phyloP scores from a whole-genome alignment of 768 basidiomycete genomes.

The Termitomyces sp. region DNA sequence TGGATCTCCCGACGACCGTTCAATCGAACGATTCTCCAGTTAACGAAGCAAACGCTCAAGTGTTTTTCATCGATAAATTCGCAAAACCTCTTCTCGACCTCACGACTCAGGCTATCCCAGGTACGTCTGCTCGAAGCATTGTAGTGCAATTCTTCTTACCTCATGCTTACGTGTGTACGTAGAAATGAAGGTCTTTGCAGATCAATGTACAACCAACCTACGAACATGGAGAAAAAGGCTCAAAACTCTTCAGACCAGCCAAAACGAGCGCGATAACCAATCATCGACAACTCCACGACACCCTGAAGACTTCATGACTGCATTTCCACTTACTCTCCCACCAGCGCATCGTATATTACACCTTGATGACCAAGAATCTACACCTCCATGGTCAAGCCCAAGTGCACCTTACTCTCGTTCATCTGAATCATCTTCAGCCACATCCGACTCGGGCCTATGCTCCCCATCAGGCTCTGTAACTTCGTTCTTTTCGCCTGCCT shows the following conservation, averaged over 20 bases:
- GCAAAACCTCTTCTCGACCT: conserved; percentile 81
- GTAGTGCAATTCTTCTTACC: not conserved
- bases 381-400: conserved; percentile 19
- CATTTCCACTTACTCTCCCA: conserved; percentile 32
- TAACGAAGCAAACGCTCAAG: conserved; percentile 74
- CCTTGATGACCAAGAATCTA: conserved; percentile 13
- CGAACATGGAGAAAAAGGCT: conserved; percentile 58
- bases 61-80: conserved; percentile 83
- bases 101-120: conserved; percentile 67
- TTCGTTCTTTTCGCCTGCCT: conserved; percentile 25
- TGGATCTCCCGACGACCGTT: conserved; percentile 66
- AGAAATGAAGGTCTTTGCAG: conserved; percentile 68
- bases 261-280: conserved; percentile 36
- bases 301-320: conserved; percentile 36
- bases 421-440: conserved; percentile 19
- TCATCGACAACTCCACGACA: conserved; percentile 54
- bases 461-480: conserved; percentile 24
- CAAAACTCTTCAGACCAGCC: conserved; percentile 27
- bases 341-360: conserved; percentile 14
- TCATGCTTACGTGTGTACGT: not conserved
- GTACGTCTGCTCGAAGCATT: conserved; percentile 33
- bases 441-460: conserved; percentile 22
- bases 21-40: conserved; percentile 38
- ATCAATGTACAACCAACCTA: conserved; percentile 67
- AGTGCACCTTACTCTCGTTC: conserved; percentile 17